These are phyloP conservation scores for Nicotiana attenuata DNA, from an alignment of 257 asterid species.

Conservation along the genomic window DNA sequence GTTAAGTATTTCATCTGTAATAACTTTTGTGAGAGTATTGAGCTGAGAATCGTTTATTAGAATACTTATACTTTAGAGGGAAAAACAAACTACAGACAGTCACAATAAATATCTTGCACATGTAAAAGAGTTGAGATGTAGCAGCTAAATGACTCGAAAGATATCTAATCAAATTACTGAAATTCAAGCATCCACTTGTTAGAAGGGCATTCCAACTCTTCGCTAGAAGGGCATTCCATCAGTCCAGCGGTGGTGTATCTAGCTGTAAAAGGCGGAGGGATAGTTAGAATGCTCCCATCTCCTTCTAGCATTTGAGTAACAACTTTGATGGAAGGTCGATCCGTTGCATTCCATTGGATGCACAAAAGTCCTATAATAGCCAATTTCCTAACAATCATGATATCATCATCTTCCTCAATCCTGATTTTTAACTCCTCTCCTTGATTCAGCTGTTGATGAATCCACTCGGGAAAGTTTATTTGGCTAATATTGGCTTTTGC, in stretches of 20 bases:
- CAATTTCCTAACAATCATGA: slow-evolving; percentile 14
- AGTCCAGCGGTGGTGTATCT: not conserved
- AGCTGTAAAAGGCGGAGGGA: slow-evolving; percentile 28
- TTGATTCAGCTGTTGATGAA: slow-evolving; percentile 20
- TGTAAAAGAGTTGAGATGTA: too few relatives aligned
- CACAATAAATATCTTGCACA: too few relatives aligned
- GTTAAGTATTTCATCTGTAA: too few relatives aligned
- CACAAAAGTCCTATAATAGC: slow-evolving; percentile 27
- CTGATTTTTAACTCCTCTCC: slow-evolving; percentile 14
- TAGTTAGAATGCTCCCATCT: slow-evolving; percentile 14
- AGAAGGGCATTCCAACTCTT: not conserved
- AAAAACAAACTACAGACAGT: too few relatives aligned
- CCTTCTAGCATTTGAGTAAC: slow-evolving; percentile 37
- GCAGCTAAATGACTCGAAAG: too few relatives aligned
- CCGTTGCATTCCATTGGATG: slow-evolving; percentile 31
- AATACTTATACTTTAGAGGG: too few relatives aligned
- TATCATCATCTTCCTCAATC: slow-evolving; percentile 13
- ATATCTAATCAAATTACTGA: too few relatives aligned
- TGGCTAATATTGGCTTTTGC: slow-evolving; percentile 13
- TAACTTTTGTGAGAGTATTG: too few relatives aligned
- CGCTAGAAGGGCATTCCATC: not conserved
- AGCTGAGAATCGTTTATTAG: too few relatives aligned
- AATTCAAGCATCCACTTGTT: too few relatives aligned
- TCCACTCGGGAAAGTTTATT: slow-evolving; percentile 34
- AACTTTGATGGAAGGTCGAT: slow-evolving; percentile 27